A percentile compares a stretch with the other conserved stretches of the same genome.
These are phyloP conservation scores for Pulicaria dysenterica DNA, from an alignment of 129 eudicot species.

Conservation along the genomic window DNA sequence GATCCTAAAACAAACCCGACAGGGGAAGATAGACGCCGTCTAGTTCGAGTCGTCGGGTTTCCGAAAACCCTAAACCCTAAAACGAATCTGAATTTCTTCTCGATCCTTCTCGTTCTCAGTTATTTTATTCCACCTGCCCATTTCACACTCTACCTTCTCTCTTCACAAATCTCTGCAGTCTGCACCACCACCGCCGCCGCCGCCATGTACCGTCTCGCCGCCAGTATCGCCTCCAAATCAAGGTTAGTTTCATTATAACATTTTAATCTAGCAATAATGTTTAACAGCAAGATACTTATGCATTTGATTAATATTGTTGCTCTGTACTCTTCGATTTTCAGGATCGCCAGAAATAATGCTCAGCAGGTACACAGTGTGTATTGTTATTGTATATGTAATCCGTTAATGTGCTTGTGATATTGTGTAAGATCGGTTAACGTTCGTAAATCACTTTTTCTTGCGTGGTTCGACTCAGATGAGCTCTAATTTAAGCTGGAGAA, in stretches of 20 bases:
- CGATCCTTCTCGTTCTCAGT: conserved; percentile 41
- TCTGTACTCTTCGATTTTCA: conserved; percentile 9
- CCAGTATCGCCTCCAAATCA: conserved; percentile 54
- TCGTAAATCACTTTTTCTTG: not conserved
- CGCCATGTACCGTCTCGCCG: conserved; percentile 63
- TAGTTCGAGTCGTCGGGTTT: conserved; percentile 18
- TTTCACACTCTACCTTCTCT: conserved; percentile 10
- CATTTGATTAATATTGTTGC: not conserved
- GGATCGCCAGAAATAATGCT: conserved; percentile 44
- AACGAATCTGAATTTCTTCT: conserved; percentile 30
- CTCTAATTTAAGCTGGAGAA: conserved; percentile 62
- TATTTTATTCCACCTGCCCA: conserved; percentile 11
- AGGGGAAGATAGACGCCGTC: conserved; percentile 21
- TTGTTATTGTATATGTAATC: not conserved
- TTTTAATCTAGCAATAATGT: not conserved
- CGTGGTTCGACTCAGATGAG: conserved; percentile 49
- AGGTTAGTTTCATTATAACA: conserved; percentile 18
- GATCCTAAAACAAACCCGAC: conserved; percentile 14
- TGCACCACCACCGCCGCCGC: conserved; percentile 1
- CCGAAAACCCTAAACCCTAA: conserved; percentile 73
- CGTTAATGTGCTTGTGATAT: not conserved
- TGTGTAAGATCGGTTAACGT: conserved; percentile 5
- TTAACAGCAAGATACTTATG: not conserved
- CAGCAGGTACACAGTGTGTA: conserved; percentile 36
- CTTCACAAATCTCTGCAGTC: not conserved